A percentile compares a stretch with the other conserved stretches of the same genome.
Evolutionary conservation across 352 stramenopile genomes (phyloP).

Genomic region (Pythium biforme): DNA sequence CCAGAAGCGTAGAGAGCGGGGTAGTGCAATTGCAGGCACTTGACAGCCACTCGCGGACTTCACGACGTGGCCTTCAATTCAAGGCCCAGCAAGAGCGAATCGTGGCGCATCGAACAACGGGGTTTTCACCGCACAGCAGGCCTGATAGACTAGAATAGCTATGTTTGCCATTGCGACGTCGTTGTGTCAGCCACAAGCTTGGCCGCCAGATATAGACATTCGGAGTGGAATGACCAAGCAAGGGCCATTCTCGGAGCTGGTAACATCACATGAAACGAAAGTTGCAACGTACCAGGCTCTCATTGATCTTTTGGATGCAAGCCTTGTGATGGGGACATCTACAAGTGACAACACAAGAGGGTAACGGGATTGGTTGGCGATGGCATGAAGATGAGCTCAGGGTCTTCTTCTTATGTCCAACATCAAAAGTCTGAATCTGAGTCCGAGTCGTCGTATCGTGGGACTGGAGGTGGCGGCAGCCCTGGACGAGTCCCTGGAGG

Average conservation of each 20-base stretch:
- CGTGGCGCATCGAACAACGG: neutral
- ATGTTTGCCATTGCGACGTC: neutral
- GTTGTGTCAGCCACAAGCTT: neutral
- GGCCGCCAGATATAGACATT: neutral
- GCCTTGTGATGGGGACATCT: too few relatives aligned
- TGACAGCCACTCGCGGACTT: neutral
- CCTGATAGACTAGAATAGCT: constrained; percentile 1
- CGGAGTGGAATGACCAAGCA: too few relatives aligned
- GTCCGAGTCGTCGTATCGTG: constrained; percentile 57
- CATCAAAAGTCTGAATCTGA: constrained; percentile 26
- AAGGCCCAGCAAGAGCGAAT: neutral
- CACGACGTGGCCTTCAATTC: neutral
- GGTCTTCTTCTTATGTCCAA: neutral
- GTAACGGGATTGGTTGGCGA: neutral
- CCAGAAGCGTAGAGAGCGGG: too few relatives aligned
- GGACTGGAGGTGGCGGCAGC: constrained; percentile 45
- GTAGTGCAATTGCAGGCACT: neutral
- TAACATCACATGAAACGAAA: too few relatives aligned
- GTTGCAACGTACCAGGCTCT: too few relatives aligned
- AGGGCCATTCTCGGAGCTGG: too few relatives aligned
- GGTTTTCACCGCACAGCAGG: neutral
- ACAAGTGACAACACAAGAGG: neutral
- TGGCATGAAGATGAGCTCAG: neutral
- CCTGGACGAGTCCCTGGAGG: constrained; percentile 37
- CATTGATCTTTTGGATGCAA: too few relatives aligned